Base-by-base conservation (phyloP, 495 filamentous ascomycete species). In the Penicillium dipodomyicola region DNA sequence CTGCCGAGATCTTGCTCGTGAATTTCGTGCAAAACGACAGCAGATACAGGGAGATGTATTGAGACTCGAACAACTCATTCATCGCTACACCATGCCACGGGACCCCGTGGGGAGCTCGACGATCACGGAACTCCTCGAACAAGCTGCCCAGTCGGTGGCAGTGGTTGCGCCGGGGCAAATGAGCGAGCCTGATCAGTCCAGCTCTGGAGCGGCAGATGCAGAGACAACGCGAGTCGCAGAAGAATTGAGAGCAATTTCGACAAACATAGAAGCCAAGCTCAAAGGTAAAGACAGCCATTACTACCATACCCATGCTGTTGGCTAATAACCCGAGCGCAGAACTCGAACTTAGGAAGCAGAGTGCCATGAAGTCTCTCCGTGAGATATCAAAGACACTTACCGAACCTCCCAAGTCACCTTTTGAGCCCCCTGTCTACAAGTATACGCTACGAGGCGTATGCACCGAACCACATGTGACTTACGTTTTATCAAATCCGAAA, bases 391-490 rank as follows among this genome's bases (percentile, higher is more conserved):
- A 78, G 53, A 69, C 76, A 12, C 83, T 80, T 56, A 86, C 80
- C 1, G 70, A 83, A 54, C 75, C 80, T n/a, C 70, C 78, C 4
- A 63, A 77, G n/a, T 72, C 79, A 35, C 67, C 74, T 25, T 64
- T 63, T 5, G 70, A 80, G 48, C 72, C 78, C 23, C 69, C 74
- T 52, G 45, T 71, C 49, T 68, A 77, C 64, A 70, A 66, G 55
- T 84, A 84, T 58, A 81, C 76, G 0, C 62, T 84, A 41, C 74
- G 80, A 37, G 81, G 81, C 19, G 76, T 84, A 2, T 80, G 73
- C 48, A 81, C 80, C 2, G 57, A 76, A 40, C 75, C 79, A 2
- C 75, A 83, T 60, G 70, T 80, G 9, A 78, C 74, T 9, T 84
- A 82, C 48, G 68, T 83, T n/a, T 64, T 82, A 41, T 61, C 66